A percentile compares a stretch with the other conserved stretches of the same genome.
phyloP scores from a whole-genome alignment of 352 stramenopile species.

The Globisporangium canariense region DNA sequence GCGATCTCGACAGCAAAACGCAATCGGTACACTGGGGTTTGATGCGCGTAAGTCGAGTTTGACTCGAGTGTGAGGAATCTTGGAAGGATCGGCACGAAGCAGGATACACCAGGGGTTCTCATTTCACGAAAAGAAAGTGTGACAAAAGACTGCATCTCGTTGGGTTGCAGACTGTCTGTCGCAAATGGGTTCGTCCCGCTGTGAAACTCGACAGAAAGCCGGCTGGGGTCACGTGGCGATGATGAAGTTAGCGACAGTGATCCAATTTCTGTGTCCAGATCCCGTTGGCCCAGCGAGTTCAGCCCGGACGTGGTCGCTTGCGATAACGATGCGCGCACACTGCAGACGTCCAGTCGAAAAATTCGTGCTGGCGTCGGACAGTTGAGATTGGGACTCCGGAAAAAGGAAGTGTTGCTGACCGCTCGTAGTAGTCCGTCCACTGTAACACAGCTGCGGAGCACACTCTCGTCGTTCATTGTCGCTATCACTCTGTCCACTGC shows the following conservation, averaged over 20 bases:
- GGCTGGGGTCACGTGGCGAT: neutral
- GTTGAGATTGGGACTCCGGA: neutral
- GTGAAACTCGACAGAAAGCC: slow-evolving; percentile 6
- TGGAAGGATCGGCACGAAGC: slow-evolving; percentile 11
- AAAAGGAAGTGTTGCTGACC: neutral
- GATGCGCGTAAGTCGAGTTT: neutral
- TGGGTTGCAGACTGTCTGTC: neutral
- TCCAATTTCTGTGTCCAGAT: slow-evolving; percentile 16
- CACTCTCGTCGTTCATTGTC: slow-evolving; percentile 4
- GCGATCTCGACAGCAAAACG: slow-evolving; percentile 1
- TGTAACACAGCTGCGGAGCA: slow-evolving; percentile 1
- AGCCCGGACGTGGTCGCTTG: slow-evolving; percentile 20
- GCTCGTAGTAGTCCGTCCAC: slow-evolving; percentile 3
- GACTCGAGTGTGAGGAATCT: slow-evolving; percentile 1
- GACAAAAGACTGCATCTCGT: slow-evolving; percentile 5
- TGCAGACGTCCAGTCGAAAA: slow-evolving; percentile 36
- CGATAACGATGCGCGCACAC: slow-evolving; percentile 17
- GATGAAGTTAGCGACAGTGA: slow-evolving; percentile 16
- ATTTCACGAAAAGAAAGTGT: slow-evolving; percentile 7
- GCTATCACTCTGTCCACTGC: slow-evolving; percentile 1
- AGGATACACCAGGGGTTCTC: slow-evolving; percentile 1
- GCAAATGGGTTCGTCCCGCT: slow-evolving; percentile 3
- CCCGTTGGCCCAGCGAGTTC: slow-evolving; percentile 27
- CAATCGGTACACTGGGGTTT: slow-evolving; percentile 8
- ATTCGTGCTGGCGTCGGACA: neutral